Percentiles rank a stretch among this genome's conserved stretches.
Conservation (phyloP, 495 filamentous ascomycete species). For the Talaromyces nanjingensis region DNA sequence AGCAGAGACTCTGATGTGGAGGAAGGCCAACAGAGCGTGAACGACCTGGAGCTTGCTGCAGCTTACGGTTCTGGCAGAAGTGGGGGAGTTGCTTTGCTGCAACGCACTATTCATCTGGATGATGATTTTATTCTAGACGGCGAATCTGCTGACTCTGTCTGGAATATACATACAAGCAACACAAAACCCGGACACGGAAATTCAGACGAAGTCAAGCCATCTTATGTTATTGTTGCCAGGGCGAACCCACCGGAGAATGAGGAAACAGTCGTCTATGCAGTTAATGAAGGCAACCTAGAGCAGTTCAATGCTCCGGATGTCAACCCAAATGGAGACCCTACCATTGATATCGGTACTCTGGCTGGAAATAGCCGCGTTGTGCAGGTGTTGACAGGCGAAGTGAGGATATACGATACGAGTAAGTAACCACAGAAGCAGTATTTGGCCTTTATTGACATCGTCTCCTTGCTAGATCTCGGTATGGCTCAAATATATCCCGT, state of each 20-base stretch:
- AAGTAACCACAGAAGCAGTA: slow-evolving; percentile 23
- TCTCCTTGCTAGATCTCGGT: slow-evolving; percentile 54
- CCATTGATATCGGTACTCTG: slow-evolving; percentile 73
- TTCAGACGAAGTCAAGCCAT: slow-evolving; percentile 25
- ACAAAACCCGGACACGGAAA: slow-evolving; percentile 48
- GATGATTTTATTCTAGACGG: slow-evolving; percentile 51
- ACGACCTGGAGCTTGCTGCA: slow-evolving; percentile 62
- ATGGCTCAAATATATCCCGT: slow-evolving; percentile 86
- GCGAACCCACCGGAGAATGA: slow-evolving; percentile 26
- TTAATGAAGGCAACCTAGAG: slow-evolving; percentile 22
- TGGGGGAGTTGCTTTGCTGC: slow-evolving; percentile 67
- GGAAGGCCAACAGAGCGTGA: not conserved
- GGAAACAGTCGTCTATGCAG: slow-evolving; percentile 30
- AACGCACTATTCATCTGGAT: slow-evolving; percentile 60
- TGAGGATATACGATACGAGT: slow-evolving; percentile 85
- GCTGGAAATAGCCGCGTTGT: slow-evolving; percentile 69
- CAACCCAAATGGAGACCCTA: slow-evolving; percentile 76
- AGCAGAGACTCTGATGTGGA: slow-evolving; percentile 29
- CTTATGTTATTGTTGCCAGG: slow-evolving; percentile 35
- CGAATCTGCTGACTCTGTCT: slow-evolving; percentile 28
- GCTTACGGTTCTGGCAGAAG: slow-evolving; percentile 61
- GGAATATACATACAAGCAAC: slow-evolving; percentile 39
- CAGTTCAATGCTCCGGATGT: slow-evolving; percentile 59
- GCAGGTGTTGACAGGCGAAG: slow-evolving; percentile 75
- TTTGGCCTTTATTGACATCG: slow-evolving; percentile 8